These are phyloP conservation scores for Ceratocystis albifundus DNA, from an alignment of 2,329 filamentous ascomycete genomes.

Conservation along the genomic window DNA sequence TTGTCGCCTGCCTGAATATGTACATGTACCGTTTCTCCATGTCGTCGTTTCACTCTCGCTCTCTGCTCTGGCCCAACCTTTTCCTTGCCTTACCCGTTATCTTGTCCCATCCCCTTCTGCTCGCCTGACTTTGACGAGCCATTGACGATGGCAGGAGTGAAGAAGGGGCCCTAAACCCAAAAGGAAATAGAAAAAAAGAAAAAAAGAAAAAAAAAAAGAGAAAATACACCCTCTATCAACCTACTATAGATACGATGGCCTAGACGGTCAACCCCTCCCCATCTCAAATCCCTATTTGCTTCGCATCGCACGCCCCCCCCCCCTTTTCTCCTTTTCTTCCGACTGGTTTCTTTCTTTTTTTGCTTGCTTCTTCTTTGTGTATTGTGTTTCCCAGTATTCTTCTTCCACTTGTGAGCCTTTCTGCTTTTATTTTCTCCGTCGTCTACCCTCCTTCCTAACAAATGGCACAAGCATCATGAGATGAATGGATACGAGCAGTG, in stretches of 20 bases:
- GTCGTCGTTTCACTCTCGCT: not conserved
- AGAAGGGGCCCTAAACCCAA: not conserved
- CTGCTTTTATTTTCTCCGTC: not conserved
- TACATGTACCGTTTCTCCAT: not conserved
- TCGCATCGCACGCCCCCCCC: not conserved
- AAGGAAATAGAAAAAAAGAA: not conserved
- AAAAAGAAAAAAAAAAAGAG: not conserved
- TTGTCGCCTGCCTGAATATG: not conserved
- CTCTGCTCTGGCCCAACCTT: not conserved
- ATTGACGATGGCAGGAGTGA: not conserved
- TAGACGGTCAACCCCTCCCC: not conserved
- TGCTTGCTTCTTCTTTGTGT: not conserved
- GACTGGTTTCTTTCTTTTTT: not conserved
- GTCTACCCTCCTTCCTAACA: not conserved
- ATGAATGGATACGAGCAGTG: not conserved
- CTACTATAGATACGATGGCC: not conserved
- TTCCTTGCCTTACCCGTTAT: conserved; percentile 1
- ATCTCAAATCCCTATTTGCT: not conserved
- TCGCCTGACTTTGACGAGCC: conserved; percentile 3
- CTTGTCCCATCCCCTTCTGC: not conserved
- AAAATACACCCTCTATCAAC: not conserved
- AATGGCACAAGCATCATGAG: no score
- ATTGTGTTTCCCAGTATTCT: not conserved
- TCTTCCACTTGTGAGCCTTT: not conserved
- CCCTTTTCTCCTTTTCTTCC: not conserved